Evolutionary conservation across 371 early-diverging fungal genomes (phyloP), one percentile per base, ranked within the genome.

Genomic region (Nematocida sp.): DNA sequence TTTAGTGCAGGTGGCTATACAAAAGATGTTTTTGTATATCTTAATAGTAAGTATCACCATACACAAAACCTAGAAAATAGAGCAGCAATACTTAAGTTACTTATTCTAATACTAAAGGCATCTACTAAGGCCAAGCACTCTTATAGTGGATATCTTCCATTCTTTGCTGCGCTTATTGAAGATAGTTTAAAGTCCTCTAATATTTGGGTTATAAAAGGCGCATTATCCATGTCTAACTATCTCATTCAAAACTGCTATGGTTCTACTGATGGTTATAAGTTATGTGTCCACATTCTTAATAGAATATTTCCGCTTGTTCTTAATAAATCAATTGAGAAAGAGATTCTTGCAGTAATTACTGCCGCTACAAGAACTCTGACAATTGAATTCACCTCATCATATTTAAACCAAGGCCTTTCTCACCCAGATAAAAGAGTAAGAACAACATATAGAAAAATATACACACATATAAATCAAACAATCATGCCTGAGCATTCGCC

Each of bases 261-360:
- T 4, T n/a, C 46, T 23, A 15, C 60, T 11, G 33, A 25, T 15
- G 66, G 25, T 44, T 78, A 69, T 56, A n/a, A 23, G 13, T 4
- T 50, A 11, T 54, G 40, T 6, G 80, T 78, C 9, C 69, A 60
- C 55, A 23, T 78, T 5, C 70, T 78, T 18, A 78, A 78, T 42
- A 20, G 23, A 9, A 18, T 71, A 23, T 54, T 78, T 50, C 62
- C 80, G 9, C 45, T 78, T 7, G 20, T 78, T 56, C 27, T 62
- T n/a, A 15, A 46, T 33, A 50, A 15, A 23, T 2, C 9, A n/a
- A 18, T n/a, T 4, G 25, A 66, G 40, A 39, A 23, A 23, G 44
- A n/a, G 7, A 1, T 67, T 72, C 9, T 76, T 27, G 15, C 20
- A 15, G 60, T 70, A 44, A 70, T 78, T 33, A 25, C 11, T 7